Evolutionary conservation across 73 alveolate species (phyloP).

Genomic region (Tetrahymena elliotti): DNA sequence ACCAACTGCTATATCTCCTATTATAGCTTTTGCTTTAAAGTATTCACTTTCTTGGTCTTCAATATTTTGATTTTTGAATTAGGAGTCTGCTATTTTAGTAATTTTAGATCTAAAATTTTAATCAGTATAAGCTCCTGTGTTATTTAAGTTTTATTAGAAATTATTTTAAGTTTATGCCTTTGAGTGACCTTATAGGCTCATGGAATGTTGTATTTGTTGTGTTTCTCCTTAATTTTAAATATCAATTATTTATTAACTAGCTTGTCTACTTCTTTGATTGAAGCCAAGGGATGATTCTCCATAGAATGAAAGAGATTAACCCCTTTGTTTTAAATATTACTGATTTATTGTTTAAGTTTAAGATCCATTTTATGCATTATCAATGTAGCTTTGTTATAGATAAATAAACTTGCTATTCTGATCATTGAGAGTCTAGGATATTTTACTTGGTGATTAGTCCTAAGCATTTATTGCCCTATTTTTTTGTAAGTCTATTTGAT

Average conservation of each 20-base stretch:
- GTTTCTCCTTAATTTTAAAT: not conserved
- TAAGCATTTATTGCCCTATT: not conserved
- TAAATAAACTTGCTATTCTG: not conserved
- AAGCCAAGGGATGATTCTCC: not conserved
- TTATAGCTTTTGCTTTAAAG: not conserved
- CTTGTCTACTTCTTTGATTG: not conserved
- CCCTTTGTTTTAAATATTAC: not conserved
- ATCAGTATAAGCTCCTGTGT: not conserved
- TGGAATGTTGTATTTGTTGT: not conserved
- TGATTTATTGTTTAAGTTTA: not conserved
- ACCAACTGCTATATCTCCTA: not conserved
- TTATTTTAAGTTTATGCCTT: not conserved
- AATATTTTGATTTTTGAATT: not conserved
- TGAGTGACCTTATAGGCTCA: not conserved
- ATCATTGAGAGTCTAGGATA: not conserved
- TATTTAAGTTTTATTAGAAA: not conserved
- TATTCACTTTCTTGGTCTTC: not conserved
- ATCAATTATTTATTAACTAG: not conserved
- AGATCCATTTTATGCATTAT: not conserved
- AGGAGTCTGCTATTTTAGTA: not conserved
- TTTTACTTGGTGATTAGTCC: not conserved
- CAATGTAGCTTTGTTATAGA: not conserved
- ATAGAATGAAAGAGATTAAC: not conserved
- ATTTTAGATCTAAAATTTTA: not conserved
- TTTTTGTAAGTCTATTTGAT: too few species aligned